These are phyloP conservation scores for Calonectria montana DNA, from an alignment of 2,329 filamentous ascomycete species.

Conservation along the genomic window DNA sequence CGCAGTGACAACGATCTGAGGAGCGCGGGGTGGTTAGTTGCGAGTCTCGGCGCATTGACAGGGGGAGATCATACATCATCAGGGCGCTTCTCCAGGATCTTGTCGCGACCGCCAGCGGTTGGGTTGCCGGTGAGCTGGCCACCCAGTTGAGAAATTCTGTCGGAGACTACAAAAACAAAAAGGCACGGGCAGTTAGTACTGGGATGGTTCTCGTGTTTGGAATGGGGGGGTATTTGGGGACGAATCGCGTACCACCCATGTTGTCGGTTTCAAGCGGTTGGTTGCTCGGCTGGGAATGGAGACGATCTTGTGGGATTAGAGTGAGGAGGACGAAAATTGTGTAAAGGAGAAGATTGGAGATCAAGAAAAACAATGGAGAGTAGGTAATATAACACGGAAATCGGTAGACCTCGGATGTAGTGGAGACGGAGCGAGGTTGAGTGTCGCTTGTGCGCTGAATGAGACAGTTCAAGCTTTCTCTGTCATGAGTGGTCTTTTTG, in stretches of 20 bases:
- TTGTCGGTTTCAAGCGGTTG: slow-evolving; percentile 31
- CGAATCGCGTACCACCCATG: slow-evolving; percentile 52
- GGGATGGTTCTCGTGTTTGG: background rate
- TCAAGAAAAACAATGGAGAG: background rate
- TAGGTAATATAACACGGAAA: slow-evolving; percentile 33
- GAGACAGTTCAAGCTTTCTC: slow-evolving; percentile 26
- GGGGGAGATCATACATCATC: slow-evolving; percentile 67
- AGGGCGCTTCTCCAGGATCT: slow-evolving; percentile 72
- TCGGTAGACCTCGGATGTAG: slow-evolving; percentile 44
- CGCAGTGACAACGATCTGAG: slow-evolving; percentile 90
- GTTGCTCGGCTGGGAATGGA: background rate
- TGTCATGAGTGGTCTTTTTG: slow-evolving; percentile 18
- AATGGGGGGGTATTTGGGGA: background rate
- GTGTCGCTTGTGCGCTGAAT: slow-evolving; percentile 17
- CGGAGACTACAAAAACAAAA: slow-evolving; percentile 58
- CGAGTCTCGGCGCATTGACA: background rate
- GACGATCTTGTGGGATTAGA: background rate
- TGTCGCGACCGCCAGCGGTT: slow-evolving; percentile 62
- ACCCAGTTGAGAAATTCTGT: slow-evolving; percentile 70
- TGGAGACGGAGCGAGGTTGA: slow-evolving; percentile 32
- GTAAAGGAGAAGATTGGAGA: slow-evolving; percentile 1
- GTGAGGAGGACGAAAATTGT: background rate
- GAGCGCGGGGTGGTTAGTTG: slow-evolving; percentile 37
- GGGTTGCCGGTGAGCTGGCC: slow-evolving; percentile 73
- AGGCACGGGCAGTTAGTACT: slow-evolving; percentile 18